Percentiles rank a stretch among this genome's conserved stretches.
Evolutionary conservation across 2,329 filamentous ascomycete species (phyloP).

Genomic region (Aplosporella prunicola): DNA sequence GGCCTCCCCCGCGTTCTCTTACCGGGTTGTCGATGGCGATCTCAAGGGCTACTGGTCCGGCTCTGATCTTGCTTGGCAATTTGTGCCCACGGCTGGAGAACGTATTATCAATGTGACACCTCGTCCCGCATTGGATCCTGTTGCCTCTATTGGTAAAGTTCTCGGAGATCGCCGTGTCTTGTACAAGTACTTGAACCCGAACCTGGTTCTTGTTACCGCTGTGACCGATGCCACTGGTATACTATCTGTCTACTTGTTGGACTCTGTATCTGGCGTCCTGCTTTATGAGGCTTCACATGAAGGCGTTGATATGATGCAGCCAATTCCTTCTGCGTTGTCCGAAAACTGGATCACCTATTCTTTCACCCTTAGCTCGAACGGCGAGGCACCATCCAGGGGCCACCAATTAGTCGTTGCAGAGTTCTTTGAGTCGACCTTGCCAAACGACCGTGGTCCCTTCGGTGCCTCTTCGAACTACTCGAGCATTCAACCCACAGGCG

Average conservation of each 20-base stretch:
- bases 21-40: constrained; percentile 23
- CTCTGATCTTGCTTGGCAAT: constrained; percentile 53
- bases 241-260: constrained; percentile 69
- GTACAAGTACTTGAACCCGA: constrained; percentile 95
- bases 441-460: constrained; percentile 78
- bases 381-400: constrained; percentile 56
- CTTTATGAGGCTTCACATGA: constrained; percentile 61
- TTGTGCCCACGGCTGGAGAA: constrained; percentile 56
- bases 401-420: constrained; percentile 81
- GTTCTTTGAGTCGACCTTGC: constrained; percentile 73
- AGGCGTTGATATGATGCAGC: constrained; percentile 63
- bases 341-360: constrained; percentile 96
- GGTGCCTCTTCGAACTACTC: constrained; percentile 65
- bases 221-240: constrained; percentile 48
- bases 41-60: constrained; percentile 23
- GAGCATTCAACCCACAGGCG: constrained; percentile 56
- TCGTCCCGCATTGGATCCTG: constrained; percentile 66
- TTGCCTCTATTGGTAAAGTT: constrained; percentile 91
- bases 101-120: constrained; percentile 59
- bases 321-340: constrained; percentile 67
- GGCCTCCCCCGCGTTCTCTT: constrained; percentile 16
- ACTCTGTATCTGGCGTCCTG: constrained; percentile 75
- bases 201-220: constrained; percentile 67
- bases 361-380: constrained; percentile 48
- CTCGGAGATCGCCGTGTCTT: constrained; percentile 85